Evolutionary conservation across 306 rosid genomes (phyloP).

Genomic region (Aeschynomene evenia): DNA sequence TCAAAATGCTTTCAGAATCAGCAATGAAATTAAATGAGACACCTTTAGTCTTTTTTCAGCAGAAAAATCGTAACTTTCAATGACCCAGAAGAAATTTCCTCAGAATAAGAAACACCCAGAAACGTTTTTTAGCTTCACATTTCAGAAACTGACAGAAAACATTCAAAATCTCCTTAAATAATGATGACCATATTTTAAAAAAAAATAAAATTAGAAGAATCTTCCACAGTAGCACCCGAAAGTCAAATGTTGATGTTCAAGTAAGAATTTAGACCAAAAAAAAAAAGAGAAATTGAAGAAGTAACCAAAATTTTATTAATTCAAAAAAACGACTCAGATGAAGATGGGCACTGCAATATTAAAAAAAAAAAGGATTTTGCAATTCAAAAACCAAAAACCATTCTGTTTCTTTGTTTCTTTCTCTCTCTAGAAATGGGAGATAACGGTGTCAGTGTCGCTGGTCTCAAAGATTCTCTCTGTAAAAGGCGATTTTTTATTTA

Average conservation of each 20-base stretch:
- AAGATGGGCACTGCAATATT: not conserved
- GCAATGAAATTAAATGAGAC: slow-evolving; percentile 38
- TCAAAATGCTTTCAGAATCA: slow-evolving; percentile 40
- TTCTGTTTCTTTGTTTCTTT: slow-evolving; percentile 26
- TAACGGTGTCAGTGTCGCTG: slow-evolving; percentile 43
- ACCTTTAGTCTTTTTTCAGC: slow-evolving; percentile 6
- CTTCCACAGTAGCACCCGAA: not conserved
- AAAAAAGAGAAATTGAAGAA: slow-evolving; percentile 5
- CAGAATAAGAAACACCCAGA: slow-evolving; percentile 37
- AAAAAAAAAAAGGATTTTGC: not conserved
- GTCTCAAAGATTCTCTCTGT: slow-evolving; percentile 48
- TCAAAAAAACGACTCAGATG: slow-evolving; percentile 28
- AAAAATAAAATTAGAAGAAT: slow-evolving; percentile 22
- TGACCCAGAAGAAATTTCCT: slow-evolving; percentile 36
- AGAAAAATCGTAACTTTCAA: slow-evolving; percentile 37
- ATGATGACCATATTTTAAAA: not conserved
- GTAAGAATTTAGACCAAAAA: not conserved
- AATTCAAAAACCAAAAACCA: slow-evolving; percentile 51
- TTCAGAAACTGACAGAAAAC: slow-evolving; percentile 40
- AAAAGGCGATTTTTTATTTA: not conserved
- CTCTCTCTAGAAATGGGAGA: slow-evolving; percentile 33
- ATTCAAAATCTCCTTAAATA: slow-evolving; percentile 17
- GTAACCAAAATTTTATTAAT: slow-evolving; percentile 12
- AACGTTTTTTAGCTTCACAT: slow-evolving; percentile 27
- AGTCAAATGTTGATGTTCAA: slow-evolving; percentile 6